These are phyloP conservation scores for Aureobasidium sp. DNA, from an alignment of 2,329 filamentous ascomycete species.

Conservation along the genomic window DNA sequence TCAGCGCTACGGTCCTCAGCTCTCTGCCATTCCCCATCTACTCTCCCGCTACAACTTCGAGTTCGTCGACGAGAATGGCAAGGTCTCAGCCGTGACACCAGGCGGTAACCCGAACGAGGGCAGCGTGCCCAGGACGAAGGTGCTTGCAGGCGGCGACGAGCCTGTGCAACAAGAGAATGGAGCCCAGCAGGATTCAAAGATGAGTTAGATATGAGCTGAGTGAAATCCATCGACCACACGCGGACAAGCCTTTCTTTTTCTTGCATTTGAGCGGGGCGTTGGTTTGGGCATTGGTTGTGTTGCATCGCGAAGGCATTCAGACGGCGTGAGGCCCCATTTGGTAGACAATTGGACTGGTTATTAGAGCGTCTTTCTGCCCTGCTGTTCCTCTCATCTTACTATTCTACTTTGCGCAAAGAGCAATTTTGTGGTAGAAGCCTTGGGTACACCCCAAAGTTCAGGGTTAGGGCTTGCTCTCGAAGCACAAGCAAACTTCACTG, in stretches of 20 bases:
- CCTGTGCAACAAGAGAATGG: background rate
- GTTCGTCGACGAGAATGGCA: constrained; percentile 87
- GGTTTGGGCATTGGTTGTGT: background rate
- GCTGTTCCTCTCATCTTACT: background rate
- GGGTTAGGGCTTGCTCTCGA: background rate
- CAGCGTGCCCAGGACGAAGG: constrained; percentile 55
- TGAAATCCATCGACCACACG: background rate
- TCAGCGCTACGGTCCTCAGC: constrained; percentile 84
- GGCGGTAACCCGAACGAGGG: constrained; percentile 48
- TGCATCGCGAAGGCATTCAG: background rate
- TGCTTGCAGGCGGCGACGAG: constrained; percentile 52
- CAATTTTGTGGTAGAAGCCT: background rate
- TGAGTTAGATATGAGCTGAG: background rate
- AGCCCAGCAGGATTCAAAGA: background rate
- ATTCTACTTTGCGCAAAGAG: background rate
- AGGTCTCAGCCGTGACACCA: constrained; percentile 77
- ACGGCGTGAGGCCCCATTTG: background rate
- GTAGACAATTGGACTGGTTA: background rate
- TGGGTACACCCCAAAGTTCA: background rate
- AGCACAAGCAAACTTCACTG: background rate
- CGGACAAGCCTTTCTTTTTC: background rate
- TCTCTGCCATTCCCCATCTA: constrained; percentile 91
- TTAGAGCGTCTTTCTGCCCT: background rate
- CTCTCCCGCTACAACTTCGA: constrained; percentile 96
- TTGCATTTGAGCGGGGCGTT: constrained; percentile 13